Percentiles rank a stretch among this genome's conserved stretches.
Evolutionary conservation across 768 basidiomycete genomes (phyloP).

Genomic region (Leccinum barrowsii): DNA sequence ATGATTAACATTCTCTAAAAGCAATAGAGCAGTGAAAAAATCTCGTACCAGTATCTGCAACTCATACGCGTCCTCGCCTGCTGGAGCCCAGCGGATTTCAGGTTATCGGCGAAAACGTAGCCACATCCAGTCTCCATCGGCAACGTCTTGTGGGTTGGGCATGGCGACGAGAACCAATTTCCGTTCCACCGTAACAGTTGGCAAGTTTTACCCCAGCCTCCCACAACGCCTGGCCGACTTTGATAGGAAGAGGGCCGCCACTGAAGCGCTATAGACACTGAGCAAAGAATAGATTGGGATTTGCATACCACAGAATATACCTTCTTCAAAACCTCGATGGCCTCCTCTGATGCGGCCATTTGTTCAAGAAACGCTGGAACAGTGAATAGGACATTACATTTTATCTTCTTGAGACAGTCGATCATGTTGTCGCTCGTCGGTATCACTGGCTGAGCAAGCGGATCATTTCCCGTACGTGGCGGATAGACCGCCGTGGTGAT

Average conservation of each 20-base stretch:
- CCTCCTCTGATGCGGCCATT: slow-evolving; percentile 29
- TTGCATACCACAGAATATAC: slow-evolving; percentile 30
- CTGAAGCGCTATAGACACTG: slow-evolving; percentile 18
- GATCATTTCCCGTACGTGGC: slow-evolving; percentile 20
- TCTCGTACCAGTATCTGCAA: slow-evolving; percentile 34
- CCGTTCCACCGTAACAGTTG: slow-evolving; percentile 37
- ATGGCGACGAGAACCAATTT: slow-evolving; percentile 16
- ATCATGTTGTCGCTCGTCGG: slow-evolving; percentile 41
- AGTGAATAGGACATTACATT: background rate
- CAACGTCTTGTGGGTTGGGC: slow-evolving; percentile 9
- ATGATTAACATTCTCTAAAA: background rate
- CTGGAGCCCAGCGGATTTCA: slow-evolving; percentile 30
- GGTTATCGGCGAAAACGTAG: slow-evolving; percentile 23
- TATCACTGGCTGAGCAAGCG: slow-evolving; percentile 28
- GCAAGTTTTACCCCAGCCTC: slow-evolving; percentile 32
- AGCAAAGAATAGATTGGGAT: background rate
- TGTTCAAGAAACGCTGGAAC: slow-evolving; percentile 40
- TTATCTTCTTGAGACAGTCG: slow-evolving; percentile 17
- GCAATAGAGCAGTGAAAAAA: no score
- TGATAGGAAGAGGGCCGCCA: slow-evolving; percentile 37
- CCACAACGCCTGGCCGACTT: slow-evolving; percentile 32
- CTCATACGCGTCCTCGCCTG: slow-evolving; percentile 35
- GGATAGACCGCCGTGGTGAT: slow-evolving; percentile 23
- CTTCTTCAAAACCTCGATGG: slow-evolving; percentile 23
- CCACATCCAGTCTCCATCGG: slow-evolving; percentile 35